These are phyloP conservation scores for Musa beccarii DNA, from an alignment of 176 grass and related monocot species.

Conservation along the genomic window DNA sequence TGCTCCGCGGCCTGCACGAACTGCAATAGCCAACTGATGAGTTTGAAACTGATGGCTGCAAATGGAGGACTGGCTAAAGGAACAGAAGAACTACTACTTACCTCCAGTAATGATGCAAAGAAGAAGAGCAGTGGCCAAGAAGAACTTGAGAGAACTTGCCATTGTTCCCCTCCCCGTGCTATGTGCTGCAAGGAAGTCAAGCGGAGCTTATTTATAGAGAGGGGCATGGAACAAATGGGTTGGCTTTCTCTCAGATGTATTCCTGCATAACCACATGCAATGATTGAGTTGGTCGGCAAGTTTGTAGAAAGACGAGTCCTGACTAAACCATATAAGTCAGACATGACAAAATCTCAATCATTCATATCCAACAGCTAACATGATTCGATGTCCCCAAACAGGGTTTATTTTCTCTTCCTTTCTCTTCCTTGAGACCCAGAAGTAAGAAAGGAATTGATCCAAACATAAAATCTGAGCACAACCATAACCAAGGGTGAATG, in stretches of 20 bases:
- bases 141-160: background rate
- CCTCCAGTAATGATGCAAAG: slow-evolving; percentile 5
- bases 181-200: background rate
- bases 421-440: background rate
- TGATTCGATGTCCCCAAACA: background rate
- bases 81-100: background rate
- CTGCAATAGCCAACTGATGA: background rate
- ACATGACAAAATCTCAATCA: background rate
- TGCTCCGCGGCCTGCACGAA: slow-evolving; percentile 5
- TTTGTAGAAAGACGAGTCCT: background rate
- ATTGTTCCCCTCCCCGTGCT: background rate
- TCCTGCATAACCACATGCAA: background rate
- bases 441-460: too few relatives aligned
- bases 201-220: background rate
- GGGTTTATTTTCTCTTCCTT: background rate
- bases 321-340: background rate
- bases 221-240: background rate
- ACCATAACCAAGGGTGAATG: background rate
- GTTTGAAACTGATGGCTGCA: background rate
- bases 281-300: background rate
- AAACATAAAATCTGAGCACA: too few relatives aligned
- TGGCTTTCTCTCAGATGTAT: too few relatives aligned
- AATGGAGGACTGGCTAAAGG: background rate
- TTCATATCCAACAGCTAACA: background rate
- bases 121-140: background rate